Base-by-base conservation (phyloP, 2,329 filamentous ascomycete species). In the Neopestalotiopsis clavispora region DNA sequence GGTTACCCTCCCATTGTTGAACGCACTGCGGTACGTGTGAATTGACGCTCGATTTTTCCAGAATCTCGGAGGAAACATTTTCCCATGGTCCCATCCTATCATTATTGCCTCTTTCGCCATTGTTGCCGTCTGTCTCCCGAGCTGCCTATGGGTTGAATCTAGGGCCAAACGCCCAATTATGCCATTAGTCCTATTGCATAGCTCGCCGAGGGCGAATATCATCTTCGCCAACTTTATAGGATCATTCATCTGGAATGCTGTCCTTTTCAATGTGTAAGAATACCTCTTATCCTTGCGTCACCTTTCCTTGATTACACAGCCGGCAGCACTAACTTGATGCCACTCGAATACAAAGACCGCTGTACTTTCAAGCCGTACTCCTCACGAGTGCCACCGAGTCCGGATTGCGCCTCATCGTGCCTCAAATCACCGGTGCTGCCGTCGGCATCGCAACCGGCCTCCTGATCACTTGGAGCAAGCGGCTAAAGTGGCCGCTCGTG, bases 301-400 rank as follows among this genome's bases (percentile, higher is more conserved):
- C 3, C 3, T 45, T n/a, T 13, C 42, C 42, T n/a, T n/a, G 3
- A 17, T 1, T n/a, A 5, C 14, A 2, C 14, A n/a, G 42, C 42
- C 13, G 7, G 42, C 7, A 45, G 13, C 4, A 45, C 42, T 45
- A 17, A 45, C 42, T 45, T n/a, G 42, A 45, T 45, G 42, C 14
- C 2, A 45, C 13, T 45, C 42, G 42, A 4, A 45, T 45, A n/a
- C 5, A 10, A 45, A 89, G 89, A 5, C 92, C 92, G 0, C 82
- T 95, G 6, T 95, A 91, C 82, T 94, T 93, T 80, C 92, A 94
- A 77, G 91, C 90, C 45, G 91, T 94, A 32, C 89, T 93, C 62
- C 85, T 92, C 65, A 89, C 91, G 69, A 87, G 85, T 4, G 90
- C 92, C n/a, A 94, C 92, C 0, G 83, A 85, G 30, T 93, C 92